Evolutionary conservation across 2,329 filamentous ascomycete species (phyloP), one percentile per base, ranked within the genome.

Genomic region (Myriosclerotinia curreyana): DNA sequence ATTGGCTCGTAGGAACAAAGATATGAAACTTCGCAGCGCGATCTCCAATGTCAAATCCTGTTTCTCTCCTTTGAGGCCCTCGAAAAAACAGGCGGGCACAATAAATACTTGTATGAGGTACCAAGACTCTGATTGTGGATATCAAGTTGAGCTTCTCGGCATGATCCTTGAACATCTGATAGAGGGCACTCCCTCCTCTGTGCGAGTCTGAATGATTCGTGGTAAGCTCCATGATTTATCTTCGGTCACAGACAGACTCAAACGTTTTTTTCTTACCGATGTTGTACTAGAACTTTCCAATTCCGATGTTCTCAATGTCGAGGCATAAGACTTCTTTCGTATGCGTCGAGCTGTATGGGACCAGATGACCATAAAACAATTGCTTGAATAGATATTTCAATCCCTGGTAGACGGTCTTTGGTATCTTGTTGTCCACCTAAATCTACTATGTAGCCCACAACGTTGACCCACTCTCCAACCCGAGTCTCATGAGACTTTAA

Each of bases 391-490:
- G 74, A 40, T 28, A 71, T 52, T n/a, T 55, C 75, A 36, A 82
- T 76, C 61, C 67, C 67, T 20, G 25, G 44, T 20, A 68, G 65
- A 42, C 65, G 49, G 12, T 51, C 31, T 15, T 22, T 22, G n/a
- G 64, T 38, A 44, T 60, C 65, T 38, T 48, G 64, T 48, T 62
- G 40, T 11, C 44, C 40, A 66, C 66, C 61, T 38, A 28, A 28
- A 8, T 59, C 42, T 49, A 79, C 81, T 62, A 93, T 80, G 74
- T 96, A 96, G 7, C 93, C 94, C 69, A 97, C 84, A 4, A 97
- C 82, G 74, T 97, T 96, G 58, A 97, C 77, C 92, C 93, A 97
- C 66, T 88, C 83, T n/a, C 94, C 94, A 34, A 89, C 78, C 59
- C 86, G 82, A 60, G 89, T 82, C 59, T 90, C 81, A 64, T 87